Evolutionary conservation across 495 filamentous ascomycete species (phyloP), one percentile per base, ranked within the genome.

Genomic region (Penicillium paradoxum): DNA sequence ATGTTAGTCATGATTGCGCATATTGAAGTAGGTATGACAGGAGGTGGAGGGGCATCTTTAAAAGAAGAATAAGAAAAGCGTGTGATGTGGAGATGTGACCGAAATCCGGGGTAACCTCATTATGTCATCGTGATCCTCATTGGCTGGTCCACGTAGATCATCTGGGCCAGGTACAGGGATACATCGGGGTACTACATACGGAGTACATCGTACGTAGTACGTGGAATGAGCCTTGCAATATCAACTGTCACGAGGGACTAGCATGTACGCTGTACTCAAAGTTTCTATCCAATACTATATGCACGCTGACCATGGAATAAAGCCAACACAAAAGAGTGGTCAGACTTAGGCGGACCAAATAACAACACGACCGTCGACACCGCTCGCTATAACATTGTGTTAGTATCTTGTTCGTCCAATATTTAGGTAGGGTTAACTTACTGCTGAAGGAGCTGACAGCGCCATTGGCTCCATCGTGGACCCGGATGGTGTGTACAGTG

Each of bases 311-410:
- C 18, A 10, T 24, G 13, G 39, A 48, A 21, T 29, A 34, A 25
- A 13, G 38, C 17, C 19, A 17, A 29, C 44, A 46, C n/a, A 22
- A 22, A 21, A 45, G 6, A 1, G 27, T 33, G 7, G 18, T 34
- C 30, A 10, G n/a, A 37, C 17, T 60, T 63, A 77, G 19, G 63
- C 59, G 7, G 72, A 77, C 85, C 77, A 97, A 55, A 98, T 82
- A 38, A 97, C 95, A 51, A 97, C 78, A 71, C 95, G 85, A 48
- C 93, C 93, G 71, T 98, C 93, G 42, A 97, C 91, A 51, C 91
- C 91, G 67, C 87, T 96, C 45, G 90, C 88, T 92, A 59, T 57
- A 13, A 64, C 48, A 13, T 21, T 49, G 30, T 30, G 57, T 82
- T 76, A 82, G 77, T 60, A 49, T 46, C 22, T 10, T 33, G 54